These are phyloP conservation scores for Emydomyces testavorans DNA, from an alignment of 2,329 filamentous ascomycete species.

Conservation along the genomic window DNA sequence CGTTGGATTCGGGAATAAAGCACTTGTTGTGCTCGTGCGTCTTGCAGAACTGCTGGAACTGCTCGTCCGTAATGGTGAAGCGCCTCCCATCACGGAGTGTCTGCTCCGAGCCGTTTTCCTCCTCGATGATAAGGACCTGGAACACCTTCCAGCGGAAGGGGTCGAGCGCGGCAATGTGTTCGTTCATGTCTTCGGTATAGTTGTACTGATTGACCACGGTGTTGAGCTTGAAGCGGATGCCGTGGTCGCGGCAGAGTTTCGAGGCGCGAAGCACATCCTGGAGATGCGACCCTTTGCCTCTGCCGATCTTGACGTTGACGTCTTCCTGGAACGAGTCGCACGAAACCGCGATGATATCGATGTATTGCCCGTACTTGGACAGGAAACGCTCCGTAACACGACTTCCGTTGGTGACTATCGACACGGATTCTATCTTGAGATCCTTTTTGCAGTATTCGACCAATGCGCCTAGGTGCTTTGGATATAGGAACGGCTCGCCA, in stretches of 20 bases:
- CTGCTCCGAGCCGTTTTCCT: conserved; percentile 38
- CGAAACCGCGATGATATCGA: conserved; percentile 44
- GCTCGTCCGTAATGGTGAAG: conserved; percentile 38
- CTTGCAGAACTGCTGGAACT: conserved; percentile 38
- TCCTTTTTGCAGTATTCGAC: conserved; percentile 39
- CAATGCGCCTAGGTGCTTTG: conserved; percentile 34
- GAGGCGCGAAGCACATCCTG: conserved; percentile 33
- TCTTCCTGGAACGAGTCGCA: conserved; percentile 39
- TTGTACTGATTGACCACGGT: conserved; percentile 43
- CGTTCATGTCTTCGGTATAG: conserved; percentile 40
- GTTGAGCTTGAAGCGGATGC: conserved; percentile 44
- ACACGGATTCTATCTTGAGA: conserved; percentile 41
- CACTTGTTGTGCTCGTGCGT: conserved; percentile 18
- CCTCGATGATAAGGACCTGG: conserved; percentile 41
- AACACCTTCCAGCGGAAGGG: conserved; percentile 47
- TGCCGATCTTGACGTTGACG: conserved; percentile 42
- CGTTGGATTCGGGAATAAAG: conserved; percentile 41
- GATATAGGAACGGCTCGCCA: conserved; percentile 44
- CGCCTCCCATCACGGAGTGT: conserved; percentile 21
- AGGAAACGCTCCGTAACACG: conserved; percentile 37
- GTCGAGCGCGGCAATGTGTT: conserved; percentile 28
- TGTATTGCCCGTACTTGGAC: conserved; percentile 29
- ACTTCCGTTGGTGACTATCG: conserved; percentile 44
- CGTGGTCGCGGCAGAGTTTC: background rate
- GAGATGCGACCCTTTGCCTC: conserved; percentile 40